phyloP scores from a whole-genome alignment of 306 rosid genomes.

The Prosopis cineraria region DNA sequence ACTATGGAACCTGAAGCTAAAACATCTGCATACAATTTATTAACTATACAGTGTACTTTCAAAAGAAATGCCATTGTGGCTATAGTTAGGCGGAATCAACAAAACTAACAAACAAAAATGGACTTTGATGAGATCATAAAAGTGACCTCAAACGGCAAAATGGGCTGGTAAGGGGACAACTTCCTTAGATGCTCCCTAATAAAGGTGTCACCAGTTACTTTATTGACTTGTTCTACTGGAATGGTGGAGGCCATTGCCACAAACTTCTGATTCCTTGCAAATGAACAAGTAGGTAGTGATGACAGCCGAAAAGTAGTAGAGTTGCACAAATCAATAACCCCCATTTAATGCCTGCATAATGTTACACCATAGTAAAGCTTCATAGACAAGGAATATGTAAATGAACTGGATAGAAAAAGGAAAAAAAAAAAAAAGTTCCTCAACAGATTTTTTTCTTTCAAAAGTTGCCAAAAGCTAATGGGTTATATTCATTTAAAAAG shows the following conservation, averaged over 20 bases:
- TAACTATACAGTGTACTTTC: neutral
- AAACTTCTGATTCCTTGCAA: conserved; percentile 43
- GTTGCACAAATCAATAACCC: conserved; percentile 47
- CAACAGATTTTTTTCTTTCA: neutral
- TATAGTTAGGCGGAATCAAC: neutral
- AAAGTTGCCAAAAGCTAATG: neutral
- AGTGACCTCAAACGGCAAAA: conserved; percentile 90
- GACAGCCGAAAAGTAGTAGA: conserved; percentile 39
- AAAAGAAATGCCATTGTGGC: neutral
- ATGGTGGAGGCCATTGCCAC: conserved; percentile 61
- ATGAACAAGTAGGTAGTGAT: conserved; percentile 40
- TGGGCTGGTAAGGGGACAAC: conserved; percentile 89
- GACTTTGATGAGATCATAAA: neutral
- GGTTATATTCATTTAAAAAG: neutral
- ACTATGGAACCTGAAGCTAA: conserved; percentile 10
- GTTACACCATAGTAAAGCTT: neutral
- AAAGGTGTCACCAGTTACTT: conserved; percentile 75
- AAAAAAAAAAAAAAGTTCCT: neutral
- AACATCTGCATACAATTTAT: neutral
- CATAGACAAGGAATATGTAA: neutral
- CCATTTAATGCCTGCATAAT: conserved; percentile 54
- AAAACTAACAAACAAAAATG: neutral
- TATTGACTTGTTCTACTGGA: conserved; percentile 55
- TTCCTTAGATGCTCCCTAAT: conserved; percentile 80
- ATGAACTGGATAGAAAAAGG: neutral